Evolutionary conservation across 768 basidiomycete genomes (phyloP).

Genomic region (Auricularia auricula-judae): DNA sequence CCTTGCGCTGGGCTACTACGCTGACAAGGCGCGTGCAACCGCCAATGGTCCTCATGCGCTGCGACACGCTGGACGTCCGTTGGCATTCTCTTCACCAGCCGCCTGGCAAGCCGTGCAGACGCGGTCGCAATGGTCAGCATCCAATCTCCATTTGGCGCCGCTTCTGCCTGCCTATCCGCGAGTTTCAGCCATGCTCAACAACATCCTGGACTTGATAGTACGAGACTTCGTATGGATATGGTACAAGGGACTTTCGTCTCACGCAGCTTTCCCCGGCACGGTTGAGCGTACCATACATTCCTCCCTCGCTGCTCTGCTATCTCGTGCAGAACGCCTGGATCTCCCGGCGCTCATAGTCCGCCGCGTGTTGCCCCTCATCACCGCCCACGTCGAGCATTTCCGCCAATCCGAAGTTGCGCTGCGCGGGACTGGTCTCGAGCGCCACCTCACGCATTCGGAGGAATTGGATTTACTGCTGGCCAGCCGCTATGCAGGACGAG

Average conservation of each 20-base stretch:
- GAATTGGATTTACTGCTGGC: conserved; percentile 82
- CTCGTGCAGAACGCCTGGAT: conserved; percentile 51
- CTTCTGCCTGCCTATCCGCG: conserved; percentile 53
- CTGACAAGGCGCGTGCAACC: conserved; percentile 23
- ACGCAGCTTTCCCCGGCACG: conserved; percentile 79
- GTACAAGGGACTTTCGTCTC: conserved; percentile 80
- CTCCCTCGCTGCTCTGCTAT: conserved; percentile 45
- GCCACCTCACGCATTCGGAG: conserved; percentile 78
- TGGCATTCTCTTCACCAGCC: conserved; percentile 84
- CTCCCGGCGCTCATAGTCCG: conserved; percentile 67
- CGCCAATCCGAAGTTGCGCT: conserved; percentile 80
- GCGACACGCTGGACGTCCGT: conserved; percentile 49
- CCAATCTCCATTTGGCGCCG: conserved; percentile 55
- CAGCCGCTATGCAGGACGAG: conserved; percentile 60
- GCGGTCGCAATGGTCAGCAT: conserved; percentile 81
- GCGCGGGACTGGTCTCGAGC: conserved; percentile 71
- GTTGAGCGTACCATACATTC: conserved; percentile 67
- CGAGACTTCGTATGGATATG: conserved; percentile 83
- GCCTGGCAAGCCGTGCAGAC: conserved; percentile 89
- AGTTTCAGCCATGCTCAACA: conserved; percentile 64
- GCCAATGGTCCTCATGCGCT: conserved; percentile 7
- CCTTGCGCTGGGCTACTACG: conserved; percentile 44
- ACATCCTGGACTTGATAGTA: conserved; percentile 69
- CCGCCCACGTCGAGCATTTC: conserved; percentile 81
- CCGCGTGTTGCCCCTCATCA: conserved; percentile 80